Evolutionary conservation across 371 early-diverging fungal species (phyloP).

Genomic region (Mucor saturninus): DNA sequence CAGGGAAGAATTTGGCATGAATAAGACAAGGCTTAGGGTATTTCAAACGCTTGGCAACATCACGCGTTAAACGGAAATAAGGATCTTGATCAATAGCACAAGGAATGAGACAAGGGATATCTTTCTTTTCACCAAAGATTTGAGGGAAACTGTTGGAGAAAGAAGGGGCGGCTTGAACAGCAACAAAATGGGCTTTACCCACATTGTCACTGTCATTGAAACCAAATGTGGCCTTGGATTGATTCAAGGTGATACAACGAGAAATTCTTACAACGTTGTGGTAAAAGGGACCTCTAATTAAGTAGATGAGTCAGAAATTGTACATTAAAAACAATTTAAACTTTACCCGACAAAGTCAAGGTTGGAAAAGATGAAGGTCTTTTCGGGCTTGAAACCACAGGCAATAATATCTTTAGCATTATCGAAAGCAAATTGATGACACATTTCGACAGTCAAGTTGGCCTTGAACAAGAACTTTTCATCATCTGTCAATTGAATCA

Average conservation of each 20-base stretch:
- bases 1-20: constrained; percentile 98
- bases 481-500: constrained; percentile 99
- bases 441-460: constrained; percentile 88
- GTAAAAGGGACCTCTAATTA: constrained; percentile 83
- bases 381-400: constrained; percentile 97
- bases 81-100: constrained; percentile 99
- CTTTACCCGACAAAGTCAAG: constrained; percentile 87
- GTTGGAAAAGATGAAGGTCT: constrained; percentile 99
- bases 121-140: constrained; percentile 90
- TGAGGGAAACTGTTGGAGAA: constrained; percentile 95
- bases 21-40: constrained; percentile 97
- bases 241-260: constrained; percentile 82
- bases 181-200: constrained; percentile 92
- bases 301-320: not conserved
- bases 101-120: constrained; percentile 97
- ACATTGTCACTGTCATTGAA: constrained; percentile 89
- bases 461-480: constrained; percentile 99
- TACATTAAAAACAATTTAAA: constrained; percentile 8
- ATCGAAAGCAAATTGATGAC: constrained; percentile 77
- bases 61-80: constrained; percentile 99
- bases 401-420: constrained; percentile 99
- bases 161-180: constrained; percentile 94
- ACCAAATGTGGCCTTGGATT: constrained; percentile 91
- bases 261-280: constrained; percentile 90
- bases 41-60: constrained; percentile 94